Base-by-base conservation (phyloP, 2,329 filamentous ascomycete genomes). In the Zopfia rhizophila region DNA sequence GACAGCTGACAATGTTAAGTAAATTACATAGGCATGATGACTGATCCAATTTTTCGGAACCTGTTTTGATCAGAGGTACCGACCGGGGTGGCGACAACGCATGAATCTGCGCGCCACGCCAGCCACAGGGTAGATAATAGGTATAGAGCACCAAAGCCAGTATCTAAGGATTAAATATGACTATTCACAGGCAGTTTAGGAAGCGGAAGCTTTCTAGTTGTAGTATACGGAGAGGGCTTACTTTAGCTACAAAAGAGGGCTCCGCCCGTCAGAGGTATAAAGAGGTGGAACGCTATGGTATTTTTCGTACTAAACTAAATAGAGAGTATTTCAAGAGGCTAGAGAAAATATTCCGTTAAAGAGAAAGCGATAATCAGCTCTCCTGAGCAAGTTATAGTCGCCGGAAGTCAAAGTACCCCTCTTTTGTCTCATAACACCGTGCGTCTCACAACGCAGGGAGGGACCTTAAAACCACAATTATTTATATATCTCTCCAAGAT, bases 381-480 rank as follows among this genome's bases (percentile, higher is more conserved):
- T 35, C 28, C 10, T 10, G 16, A 14, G 30, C 35, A 36, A 31
- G 37, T 18, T 40, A 41, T 47, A n/a, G 17, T 37, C 17, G 27
- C 30, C 18, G 36, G 37, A 36, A 47, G 37, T 47, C 23, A 30
- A 47, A 47, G 44, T 40, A 47, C 36, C 44, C 16, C 27, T 28
- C 21, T 18, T 47, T 47, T 47, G 29, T 47, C 37, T 31, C 29
- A 30, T 33, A 30, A 47, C 21, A 47, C 44, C 44, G 44, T 47
- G 37, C 30, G 37, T 47, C 29, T 31, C 37, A 16, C 22, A 28
- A 39, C 36, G n/a, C 28, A 12, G 36, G 35, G 36, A 46, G 33
- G 21, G 17, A 40, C 32, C 25, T 58, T 78, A 47, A 78, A 71
- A 49, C n/a, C n/a, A n/a, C n/a, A n/a, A n/a, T n/a, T n/a, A n/a